These are phyloP conservation scores for Neonectria ditissima DNA, from an alignment of 2,329 filamentous ascomycete genomes.

Conservation along the genomic window DNA sequence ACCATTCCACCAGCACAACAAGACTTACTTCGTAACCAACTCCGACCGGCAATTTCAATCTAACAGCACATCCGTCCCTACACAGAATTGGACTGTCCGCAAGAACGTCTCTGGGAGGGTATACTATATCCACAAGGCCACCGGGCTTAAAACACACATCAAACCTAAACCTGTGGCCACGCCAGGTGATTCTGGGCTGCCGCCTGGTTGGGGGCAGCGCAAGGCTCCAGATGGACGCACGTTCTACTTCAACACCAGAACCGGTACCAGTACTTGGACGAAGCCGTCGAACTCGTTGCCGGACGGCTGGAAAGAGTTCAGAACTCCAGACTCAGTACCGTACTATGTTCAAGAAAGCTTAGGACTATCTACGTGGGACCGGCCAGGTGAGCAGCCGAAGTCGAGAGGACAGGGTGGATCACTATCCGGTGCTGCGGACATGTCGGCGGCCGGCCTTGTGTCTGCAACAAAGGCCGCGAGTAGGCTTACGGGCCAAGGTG, in stretches of 20 bases:
- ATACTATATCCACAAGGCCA: constrained; percentile 44
- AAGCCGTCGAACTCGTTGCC: constrained; percentile 41
- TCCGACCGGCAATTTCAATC: constrained; percentile 41
- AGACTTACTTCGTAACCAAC: constrained; percentile 42
- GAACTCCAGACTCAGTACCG: constrained; percentile 41
- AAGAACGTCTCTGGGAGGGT: constrained; percentile 44
- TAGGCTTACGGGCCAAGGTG: constrained; percentile 26
- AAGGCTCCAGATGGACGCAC: constrained; percentile 40
- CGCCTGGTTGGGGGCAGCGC: constrained; percentile 42
- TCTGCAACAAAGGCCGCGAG: constrained; percentile 39
- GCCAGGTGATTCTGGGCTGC: constrained; percentile 27
- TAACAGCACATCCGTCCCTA: constrained; percentile 30
- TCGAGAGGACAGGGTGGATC: neutral
- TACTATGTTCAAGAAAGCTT: constrained; percentile 46
- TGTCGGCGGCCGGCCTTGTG: constrained; percentile 15
- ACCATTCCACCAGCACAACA: constrained; percentile 42
- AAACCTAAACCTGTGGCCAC: constrained; percentile 33
- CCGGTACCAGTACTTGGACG: constrained; percentile 40
- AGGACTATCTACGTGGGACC: constrained; percentile 43
- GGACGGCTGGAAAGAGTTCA: constrained; percentile 42
- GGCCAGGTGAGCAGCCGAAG: constrained; percentile 44
- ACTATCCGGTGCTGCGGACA: constrained; percentile 15
- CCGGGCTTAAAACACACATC: constrained; percentile 42
- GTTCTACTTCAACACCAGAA: constrained; percentile 40
- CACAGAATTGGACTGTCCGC: constrained; percentile 40